phyloP scores from a whole-genome alignment of 208 protist species.

The Leishmania gerbilli region DNA sequence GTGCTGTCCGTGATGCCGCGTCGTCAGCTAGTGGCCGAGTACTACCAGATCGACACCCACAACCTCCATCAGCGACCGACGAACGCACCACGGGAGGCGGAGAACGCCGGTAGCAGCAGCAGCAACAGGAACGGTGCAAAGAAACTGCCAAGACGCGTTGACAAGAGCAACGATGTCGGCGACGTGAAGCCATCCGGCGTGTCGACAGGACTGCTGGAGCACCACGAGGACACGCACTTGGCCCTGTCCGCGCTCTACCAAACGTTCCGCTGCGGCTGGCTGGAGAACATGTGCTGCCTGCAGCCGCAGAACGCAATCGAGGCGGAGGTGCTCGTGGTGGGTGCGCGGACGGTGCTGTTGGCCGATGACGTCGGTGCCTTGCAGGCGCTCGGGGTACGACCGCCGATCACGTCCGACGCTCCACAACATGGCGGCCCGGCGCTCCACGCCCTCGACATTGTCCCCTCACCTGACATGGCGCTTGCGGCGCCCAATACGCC shows the following conservation, averaged over 20 bases:
- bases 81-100: background rate
- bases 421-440: constrained; percentile 14
- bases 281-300: constrained; percentile 63
- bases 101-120: background rate
- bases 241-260: constrained; percentile 55
- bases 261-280: constrained; percentile 42
- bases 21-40: constrained; percentile 51
- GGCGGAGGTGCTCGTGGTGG: constrained; percentile 56
- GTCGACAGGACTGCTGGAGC: constrained; percentile 8
- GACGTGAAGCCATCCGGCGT: constrained; percentile 6
- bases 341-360: constrained; percentile 46
- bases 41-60: constrained; percentile 41
- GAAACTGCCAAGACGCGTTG: background rate
- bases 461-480: constrained; percentile 6
- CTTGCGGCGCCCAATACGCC: constrained; percentile 32
- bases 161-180: background rate
- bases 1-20: constrained; percentile 58
- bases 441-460: background rate
- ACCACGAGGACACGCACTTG: constrained; percentile 24
- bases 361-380: constrained; percentile 32
- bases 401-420: background rate
- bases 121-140: background rate
- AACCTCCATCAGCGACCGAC: constrained; percentile 26
- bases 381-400: constrained; percentile 27
- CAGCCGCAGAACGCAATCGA: constrained; percentile 40